A percentile compares a stretch with the other conserved stretches of the same genome.
These are phyloP conservation scores for Lactifluus volemus DNA, from an alignment of 768 basidiomycete species.

Conservation along the genomic window DNA sequence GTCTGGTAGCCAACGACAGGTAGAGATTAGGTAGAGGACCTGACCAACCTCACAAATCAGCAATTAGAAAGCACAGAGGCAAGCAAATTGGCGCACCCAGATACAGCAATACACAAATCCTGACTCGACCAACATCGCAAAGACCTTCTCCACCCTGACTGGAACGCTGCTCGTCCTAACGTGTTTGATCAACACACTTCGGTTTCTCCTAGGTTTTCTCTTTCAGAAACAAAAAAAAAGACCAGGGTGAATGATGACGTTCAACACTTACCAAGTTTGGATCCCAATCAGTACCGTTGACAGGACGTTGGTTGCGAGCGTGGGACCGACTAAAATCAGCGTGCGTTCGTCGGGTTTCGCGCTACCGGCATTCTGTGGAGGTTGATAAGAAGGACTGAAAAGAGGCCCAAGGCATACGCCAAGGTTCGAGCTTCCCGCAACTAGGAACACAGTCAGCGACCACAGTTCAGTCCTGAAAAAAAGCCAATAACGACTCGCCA, in stretches of 20 bases:
- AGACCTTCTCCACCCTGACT: not conserved
- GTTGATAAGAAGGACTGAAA: not conserved
- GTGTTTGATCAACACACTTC: not conserved
- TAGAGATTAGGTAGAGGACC: slow-evolving; percentile 6
- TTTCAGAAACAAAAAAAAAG: not conserved
- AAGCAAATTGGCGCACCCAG: not conserved
- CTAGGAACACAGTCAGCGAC: not conserved
- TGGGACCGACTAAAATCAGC: slow-evolving; percentile 5
- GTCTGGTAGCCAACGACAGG: not conserved
- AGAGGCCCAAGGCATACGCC: not conserved
- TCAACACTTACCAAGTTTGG: slow-evolving; percentile 8
- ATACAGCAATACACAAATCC: slow-evolving; percentile 11
- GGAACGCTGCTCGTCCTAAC: not conserved
- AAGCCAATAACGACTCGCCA: not conserved
- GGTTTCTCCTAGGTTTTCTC: slow-evolving; percentile 1
- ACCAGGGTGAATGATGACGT: no score
- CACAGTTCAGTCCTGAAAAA: not conserved
- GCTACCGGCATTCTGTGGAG: not conserved
- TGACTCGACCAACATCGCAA: slow-evolving; percentile 10
- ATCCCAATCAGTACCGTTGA: slow-evolving; percentile 8
- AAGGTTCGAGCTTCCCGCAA: not conserved
- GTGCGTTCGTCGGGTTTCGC: not conserved
- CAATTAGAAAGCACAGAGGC: not conserved
- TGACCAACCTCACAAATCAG: not conserved
- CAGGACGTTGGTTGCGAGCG: slow-evolving; percentile 6